Evolutionary conservation across 352 stramenopile species (phyloP).

Genomic region (Phytophthora chlamydospora): DNA sequence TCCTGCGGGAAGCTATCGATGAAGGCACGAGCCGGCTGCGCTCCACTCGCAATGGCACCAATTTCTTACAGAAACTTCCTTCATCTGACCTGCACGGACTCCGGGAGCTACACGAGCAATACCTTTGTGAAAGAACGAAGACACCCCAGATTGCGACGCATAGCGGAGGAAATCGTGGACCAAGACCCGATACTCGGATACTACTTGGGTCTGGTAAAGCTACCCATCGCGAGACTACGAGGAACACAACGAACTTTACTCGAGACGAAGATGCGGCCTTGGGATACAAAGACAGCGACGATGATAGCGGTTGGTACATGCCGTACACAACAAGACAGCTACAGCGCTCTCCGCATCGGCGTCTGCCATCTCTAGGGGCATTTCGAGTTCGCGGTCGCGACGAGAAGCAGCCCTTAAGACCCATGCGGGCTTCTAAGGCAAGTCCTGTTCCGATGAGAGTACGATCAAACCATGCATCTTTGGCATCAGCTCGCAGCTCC

Average conservation of each 20-base stretch:
- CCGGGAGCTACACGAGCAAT: constrained; percentile 38
- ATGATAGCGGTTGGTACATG: constrained; percentile 45
- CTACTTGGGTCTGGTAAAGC: constrained; percentile 6
- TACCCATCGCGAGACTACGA: not conserved
- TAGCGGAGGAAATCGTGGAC: not conserved
- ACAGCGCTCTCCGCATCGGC: constrained; percentile 50
- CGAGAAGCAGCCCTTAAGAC: constrained; percentile 46
- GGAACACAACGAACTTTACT: not conserved
- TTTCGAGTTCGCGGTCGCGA: constrained; percentile 50
- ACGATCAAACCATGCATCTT: constrained; percentile 13
- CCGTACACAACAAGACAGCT: constrained; percentile 70
- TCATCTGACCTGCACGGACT: constrained; percentile 43
- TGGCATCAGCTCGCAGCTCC: constrained; percentile 10
- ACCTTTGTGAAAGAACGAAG: constrained; percentile 28
- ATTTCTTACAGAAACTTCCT: constrained; percentile 47
- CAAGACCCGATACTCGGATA: constrained; percentile 8
- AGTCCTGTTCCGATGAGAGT: constrained; percentile 5
- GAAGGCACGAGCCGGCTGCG: constrained; percentile 56
- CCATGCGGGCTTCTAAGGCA: constrained; percentile 28
- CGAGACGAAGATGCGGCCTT: constrained; percentile 10
- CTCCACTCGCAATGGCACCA: constrained; percentile 51
- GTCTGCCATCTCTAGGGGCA: constrained; percentile 53
- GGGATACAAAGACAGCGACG: constrained; percentile 1
- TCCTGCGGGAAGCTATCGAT: constrained; percentile 60
- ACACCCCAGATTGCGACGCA: not conserved